phyloP scores from a whole-genome alignment of 176 grass and related monocot genomes.

The Oryza punctata region DNA sequence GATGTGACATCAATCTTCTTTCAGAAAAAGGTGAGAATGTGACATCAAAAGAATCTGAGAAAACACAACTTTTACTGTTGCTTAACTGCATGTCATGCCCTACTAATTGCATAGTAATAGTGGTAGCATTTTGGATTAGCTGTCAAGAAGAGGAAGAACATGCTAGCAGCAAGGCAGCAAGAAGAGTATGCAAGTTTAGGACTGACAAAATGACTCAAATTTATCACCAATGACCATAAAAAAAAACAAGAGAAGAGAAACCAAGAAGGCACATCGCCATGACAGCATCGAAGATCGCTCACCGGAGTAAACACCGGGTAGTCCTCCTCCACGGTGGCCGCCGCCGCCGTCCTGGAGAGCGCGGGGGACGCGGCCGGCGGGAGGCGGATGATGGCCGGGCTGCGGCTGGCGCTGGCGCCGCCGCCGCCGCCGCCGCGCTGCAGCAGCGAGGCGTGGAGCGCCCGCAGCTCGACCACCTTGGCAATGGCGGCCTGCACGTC shows the following conservation, averaged over 20 bases:
- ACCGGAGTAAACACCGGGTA: slow-evolving; percentile 94
- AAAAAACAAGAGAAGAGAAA: background rate
- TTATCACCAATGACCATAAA: background rate
- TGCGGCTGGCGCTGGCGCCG: slow-evolving; percentile 27
- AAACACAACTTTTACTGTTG: background rate
- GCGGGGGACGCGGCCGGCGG: slow-evolving; percentile 60
- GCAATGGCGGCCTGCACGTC: slow-evolving; percentile 74
- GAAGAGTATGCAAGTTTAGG: background rate
- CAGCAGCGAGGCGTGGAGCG: slow-evolving; percentile 78
- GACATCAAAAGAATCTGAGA: background rate
- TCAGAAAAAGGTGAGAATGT: background rate
- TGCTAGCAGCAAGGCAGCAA: background rate
- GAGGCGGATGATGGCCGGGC: slow-evolving; percentile 65
- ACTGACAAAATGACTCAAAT: background rate
- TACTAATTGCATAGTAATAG: background rate
- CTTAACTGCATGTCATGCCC: background rate
- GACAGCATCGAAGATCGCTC: slow-evolving; percentile 20
- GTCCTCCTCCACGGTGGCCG: slow-evolving; percentile 44
- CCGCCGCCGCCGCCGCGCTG: slow-evolving; percentile 39
- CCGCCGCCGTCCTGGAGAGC: slow-evolving; percentile 36
- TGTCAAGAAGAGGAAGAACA: background rate
- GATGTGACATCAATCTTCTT: background rate
- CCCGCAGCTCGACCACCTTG: slow-evolving; percentile 89
- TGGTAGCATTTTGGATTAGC: background rate
- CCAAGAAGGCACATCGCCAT: background rate